Base-by-base conservation (phyloP, 495 filamentous ascomycete genomes). In the Viridothelium virens region DNA sequence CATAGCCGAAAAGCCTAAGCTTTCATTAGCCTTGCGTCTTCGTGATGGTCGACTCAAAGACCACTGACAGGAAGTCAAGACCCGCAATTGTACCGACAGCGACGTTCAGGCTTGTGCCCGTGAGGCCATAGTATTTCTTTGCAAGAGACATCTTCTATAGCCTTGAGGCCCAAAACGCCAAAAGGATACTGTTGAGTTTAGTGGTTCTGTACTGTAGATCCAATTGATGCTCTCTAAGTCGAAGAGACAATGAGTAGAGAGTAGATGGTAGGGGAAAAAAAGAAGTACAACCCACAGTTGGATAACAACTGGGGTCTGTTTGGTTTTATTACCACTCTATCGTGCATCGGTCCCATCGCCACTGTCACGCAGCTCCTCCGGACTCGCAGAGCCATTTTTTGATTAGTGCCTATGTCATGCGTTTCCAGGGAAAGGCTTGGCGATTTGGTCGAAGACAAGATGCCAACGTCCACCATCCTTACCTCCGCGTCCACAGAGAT, bases 21-120 rank as follows among this genome's bases (percentile, higher is more conserved):
- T 38, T 34, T 38, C 34, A 62, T 67, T 39, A 63, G 66, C 16
- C 10, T 12, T 33, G 14, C 3, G 25, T 31, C 3, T 10, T 1
- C 16, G 12, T 10, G 6, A 7, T 7, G 16, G 34, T 14, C 7
- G 4, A 6, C 5, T 33, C 33, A 5, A 18, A 37, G 38, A 11
- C 38, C 5, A 33, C 66, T 63, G 25, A 67, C 71, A 89, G 74
- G 70, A 90, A 90, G 72, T 89, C 86, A 70, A 87, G 80, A 67
- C 87, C 87, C 53, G 86, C 87, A 64, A 89, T 80, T 16, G 84
- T 69, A 63, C 84, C 84, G 56, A 90, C 83, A 62, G 83, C 85
- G 66, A 85, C 75, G 67, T 89, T 87, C 41, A 90, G 80, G 71
- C 74, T 76, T 56, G 77, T 75, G 78, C 87, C 87, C 70, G 80